Evolutionary conservation across 2,329 filamentous ascomycete species (phyloP), one percentile per base, ranked within the genome.

Genomic region (Diplodia sapinea): DNA sequence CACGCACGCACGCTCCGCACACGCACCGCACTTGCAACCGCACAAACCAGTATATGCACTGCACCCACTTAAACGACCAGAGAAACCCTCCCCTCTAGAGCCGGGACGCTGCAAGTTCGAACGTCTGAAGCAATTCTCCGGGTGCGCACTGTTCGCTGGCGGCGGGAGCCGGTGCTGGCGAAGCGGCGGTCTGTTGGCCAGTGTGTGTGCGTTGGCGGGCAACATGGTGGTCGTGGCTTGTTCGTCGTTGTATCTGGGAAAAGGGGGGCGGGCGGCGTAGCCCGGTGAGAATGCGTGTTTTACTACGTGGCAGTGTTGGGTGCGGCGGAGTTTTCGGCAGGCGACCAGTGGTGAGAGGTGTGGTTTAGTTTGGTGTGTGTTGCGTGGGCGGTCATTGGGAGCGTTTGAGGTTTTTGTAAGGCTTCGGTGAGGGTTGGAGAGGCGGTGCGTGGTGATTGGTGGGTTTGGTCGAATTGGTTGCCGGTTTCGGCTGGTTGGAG

Each of bases 41-140:
- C 56, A 59, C 56, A 23, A 47, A 40, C 57, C 57, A 50, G 2
- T 29, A 31, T n/a, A 5, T 50, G 26, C 36, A 38, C 36, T 50
- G 26, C 36, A 38, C 36, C 36, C 36, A 26, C 12, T 13, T 33
- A n/a, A 17, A 11, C 33, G 23, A n/a, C n/a, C 36, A 26, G 13
- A 13, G 26, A 4, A 26, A 26, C 3, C 8, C 23, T 23, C 23
- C 23, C 23, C 23, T 23, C 23, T 26, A 29, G 12, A 31, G 9
- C n/a, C 31, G 23, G 23, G 23, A 26, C 20, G 12, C 9, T 3
- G 13, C 43, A 62, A 50, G 40, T 36, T 62, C 57, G 40, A 62
- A 62, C 57, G 57, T 62, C 57, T 62, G 57, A 50, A 49, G 9
- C 31, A 62, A 62, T 62, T 62, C 57, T 62, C 57, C 57, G 57